Evolutionary conservation across 2,329 filamentous ascomycete genomes (phyloP).

Genomic region (Aspergillus vadensis): DNA sequence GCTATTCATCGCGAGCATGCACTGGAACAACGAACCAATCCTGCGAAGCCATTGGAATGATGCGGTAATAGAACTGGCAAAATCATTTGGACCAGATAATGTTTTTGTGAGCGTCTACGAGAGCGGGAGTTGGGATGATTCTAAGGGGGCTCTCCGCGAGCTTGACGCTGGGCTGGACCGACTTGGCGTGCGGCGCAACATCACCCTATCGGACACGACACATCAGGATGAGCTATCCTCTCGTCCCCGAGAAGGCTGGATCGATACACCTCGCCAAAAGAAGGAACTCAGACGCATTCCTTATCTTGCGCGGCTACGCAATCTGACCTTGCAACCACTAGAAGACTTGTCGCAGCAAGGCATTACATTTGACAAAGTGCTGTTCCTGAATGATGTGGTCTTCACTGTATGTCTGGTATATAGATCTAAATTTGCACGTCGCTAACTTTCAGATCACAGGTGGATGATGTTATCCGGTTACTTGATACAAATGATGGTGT

Average conservation of each 20-base stretch:
- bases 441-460: slow-evolving; percentile 24
- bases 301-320: slow-evolving; percentile 66
- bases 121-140: slow-evolving; percentile 69
- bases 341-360: slow-evolving; percentile 54
- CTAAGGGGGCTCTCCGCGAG: slow-evolving; percentile 61
- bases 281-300: slow-evolving; percentile 67
- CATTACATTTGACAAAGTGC: slow-evolving; percentile 57
- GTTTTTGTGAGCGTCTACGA: slow-evolving; percentile 70
- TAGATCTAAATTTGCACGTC: background rate
- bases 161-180: slow-evolving; percentile 58
- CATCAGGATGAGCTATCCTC: slow-evolving; percentile 59
- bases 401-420: slow-evolving; percentile 38
- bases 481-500: slow-evolving; percentile 59
- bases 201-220: slow-evolving; percentile 61
- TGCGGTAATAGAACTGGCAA: slow-evolving; percentile 60
- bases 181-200: slow-evolving; percentile 56
- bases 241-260: slow-evolving; percentile 60
- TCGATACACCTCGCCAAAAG: slow-evolving; percentile 57
- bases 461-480: slow-evolving; percentile 57
- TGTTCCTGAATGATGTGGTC: slow-evolving; percentile 58
- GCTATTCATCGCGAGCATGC: slow-evolving; percentile 69
- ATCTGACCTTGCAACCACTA: slow-evolving; percentile 64
- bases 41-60: slow-evolving; percentile 64
- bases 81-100: slow-evolving; percentile 62
- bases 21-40: slow-evolving; percentile 67